Conservation (phyloP, 129 eudicot genomes). For the Flaveria ramosissima region DNA sequence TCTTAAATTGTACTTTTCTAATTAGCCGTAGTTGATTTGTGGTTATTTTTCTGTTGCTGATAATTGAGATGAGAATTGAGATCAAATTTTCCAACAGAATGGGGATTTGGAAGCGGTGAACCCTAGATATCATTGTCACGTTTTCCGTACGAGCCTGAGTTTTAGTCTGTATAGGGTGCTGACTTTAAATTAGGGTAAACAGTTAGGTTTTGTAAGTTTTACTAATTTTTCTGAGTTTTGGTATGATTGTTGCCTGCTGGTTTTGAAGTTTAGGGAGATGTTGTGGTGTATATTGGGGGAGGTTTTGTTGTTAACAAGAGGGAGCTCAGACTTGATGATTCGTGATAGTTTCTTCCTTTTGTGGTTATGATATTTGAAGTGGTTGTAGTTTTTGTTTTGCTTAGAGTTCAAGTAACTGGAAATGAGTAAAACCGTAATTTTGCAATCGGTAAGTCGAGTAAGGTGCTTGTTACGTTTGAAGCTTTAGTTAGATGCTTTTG, state of each 20-base stretch:
- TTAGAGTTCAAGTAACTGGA: background rate
- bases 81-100: background rate
- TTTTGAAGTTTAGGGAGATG: background rate
- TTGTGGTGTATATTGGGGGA: slow-evolving; percentile 1
- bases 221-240: background rate
- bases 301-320: slow-evolving; percentile 1
- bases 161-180: slow-evolving; percentile 9
- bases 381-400: background rate
- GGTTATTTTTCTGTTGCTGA: background rate
- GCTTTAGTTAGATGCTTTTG: background rate
- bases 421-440: background rate
- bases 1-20: background rate
- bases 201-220: slow-evolving; percentile 4
- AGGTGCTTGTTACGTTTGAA: slow-evolving; percentile 13
- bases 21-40: background rate
- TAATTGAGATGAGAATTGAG: background rate
- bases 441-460: background rate
- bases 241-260: background rate
- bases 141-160: background rate
- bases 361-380: slow-evolving; percentile 4
- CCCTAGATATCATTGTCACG: background rate
- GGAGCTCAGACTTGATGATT: slow-evolving; percentile 11
- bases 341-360: background rate
- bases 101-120: background rate
- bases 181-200: background rate